Evolutionary conservation across 1,284 basidiomycete genomes (phyloP).

Genomic region (Fomes fomentarius): DNA sequence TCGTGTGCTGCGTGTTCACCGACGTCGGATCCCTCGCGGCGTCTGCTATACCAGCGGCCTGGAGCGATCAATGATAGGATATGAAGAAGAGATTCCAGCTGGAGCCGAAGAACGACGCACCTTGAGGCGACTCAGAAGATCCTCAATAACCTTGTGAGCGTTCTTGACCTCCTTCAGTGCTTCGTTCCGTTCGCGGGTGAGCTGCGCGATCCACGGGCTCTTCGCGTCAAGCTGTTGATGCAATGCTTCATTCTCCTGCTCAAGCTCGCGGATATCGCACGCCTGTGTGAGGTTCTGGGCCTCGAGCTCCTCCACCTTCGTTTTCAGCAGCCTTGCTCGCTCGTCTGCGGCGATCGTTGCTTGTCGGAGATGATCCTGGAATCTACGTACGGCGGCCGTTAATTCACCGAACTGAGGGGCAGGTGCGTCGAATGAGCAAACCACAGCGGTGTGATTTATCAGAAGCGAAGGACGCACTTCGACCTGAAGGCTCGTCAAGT

Average conservation of each 20-base stretch:
- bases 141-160: constrained; percentile 23
- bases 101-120: constrained; percentile 7
- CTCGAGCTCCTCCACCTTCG: constrained; percentile 24
- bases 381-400: constrained; percentile 11
- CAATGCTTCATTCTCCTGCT: constrained; percentile 26
- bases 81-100: no score
- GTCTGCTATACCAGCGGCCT: no score
- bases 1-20: neutral
- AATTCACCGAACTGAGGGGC: constrained; percentile 23
- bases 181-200: constrained; percentile 23
- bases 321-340: constrained; percentile 4
- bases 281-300: constrained; percentile 15
- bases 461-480: constrained; percentile 19
- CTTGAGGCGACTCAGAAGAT: constrained; percentile 15
- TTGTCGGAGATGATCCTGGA: constrained; percentile 21
- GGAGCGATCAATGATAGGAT: no score
- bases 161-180: constrained; percentile 22
- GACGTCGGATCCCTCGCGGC: no score
- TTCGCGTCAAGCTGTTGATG: constrained; percentile 14
- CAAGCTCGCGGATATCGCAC: constrained; percentile 15
- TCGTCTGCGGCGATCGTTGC: constrained; percentile 6
- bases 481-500: constrained; percentile 13
- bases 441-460: neutral
- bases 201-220: constrained; percentile 12
- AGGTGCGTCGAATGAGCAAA: neutral